Base-by-base conservation (phyloP, 1,284 basidiomycete genomes). In the Gymnopus androsaceus region DNA sequence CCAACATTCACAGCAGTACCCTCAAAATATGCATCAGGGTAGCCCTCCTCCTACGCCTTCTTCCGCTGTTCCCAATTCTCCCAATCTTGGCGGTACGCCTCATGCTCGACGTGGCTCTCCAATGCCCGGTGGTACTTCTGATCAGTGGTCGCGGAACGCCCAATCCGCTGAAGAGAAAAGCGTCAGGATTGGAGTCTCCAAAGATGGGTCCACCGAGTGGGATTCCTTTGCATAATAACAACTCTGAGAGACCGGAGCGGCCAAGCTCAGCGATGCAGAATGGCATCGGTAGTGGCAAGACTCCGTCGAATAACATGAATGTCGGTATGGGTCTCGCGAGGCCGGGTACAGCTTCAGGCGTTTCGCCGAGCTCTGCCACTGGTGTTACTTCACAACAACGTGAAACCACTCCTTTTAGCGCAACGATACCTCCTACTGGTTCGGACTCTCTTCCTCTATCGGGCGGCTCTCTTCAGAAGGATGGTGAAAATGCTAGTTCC, bases 131-230 rank as follows among this genome's bases (percentile, higher is more conserved):
- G 51, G 51, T 36, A 41, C 30, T 21, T 8, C 31, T 36, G 33
- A n/a, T 40, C 27, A 34, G 51, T 36, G 41, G 51, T 21, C 40
- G 51, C 21, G 51, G 41, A 27, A 53, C 51, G 31, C 51, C 51
- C 14, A 53, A 53, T 53, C 33, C 48, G 17, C 23, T 56, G 15
- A 56, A 56, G 33, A 44, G 54, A 30, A 56, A 56, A 25, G 54
- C 54, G n/a, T 55, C 54, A 14, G 54, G 54, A 12, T 31, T 55
- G 14, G 54, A 56, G 21, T 56, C 54, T 3, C 54, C 54, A 8
- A 56, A 49, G 14, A 30, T 56, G 37, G 54, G 54, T 34, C 41
- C 54, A 33, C 48, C 47, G 3, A 51, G 30, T 25, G 48, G 47
- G 6, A 42, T 44, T 41, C 47, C 54, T 3, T 42, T 25, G 12